Base-by-base conservation (phyloP, 1,284 basidiomycete species). In the Microbotryomycetes sp. region DNA sequence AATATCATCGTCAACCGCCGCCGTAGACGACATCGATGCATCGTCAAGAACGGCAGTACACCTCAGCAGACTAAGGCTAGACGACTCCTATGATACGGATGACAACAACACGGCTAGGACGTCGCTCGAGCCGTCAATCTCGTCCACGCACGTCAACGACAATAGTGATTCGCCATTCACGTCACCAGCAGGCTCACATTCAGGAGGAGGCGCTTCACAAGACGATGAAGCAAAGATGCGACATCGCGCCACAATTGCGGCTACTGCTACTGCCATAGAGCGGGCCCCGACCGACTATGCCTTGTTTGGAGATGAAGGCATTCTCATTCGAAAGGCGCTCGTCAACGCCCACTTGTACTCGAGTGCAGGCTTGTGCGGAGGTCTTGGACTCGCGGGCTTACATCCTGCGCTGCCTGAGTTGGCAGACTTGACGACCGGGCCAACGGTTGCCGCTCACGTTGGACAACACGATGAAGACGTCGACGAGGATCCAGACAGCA, bases 341-440 rank as follows among this genome's bases (percentile, higher is more conserved):
- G 16, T 28, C n/a, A 46, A 50, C 6, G 62, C 62, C 13, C 60
- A 60, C 7, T 58, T 62, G 3, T 67, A 62, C 58, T 65, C 62
- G 1, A 45, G 60, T 15, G 66, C 62, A 1, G 66, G 66, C 3
- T 35, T 67, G 4, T 67, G 55, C 23, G 66, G 60, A 16, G 66
- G 66, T 2, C 47, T 65, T 4, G 65, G 65, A 0, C 31, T 65
- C 3, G 66, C 66, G 13, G 49, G 45, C 5, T 29, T 62, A n/a
- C 62, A 62, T 29, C 60, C 62, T 5, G 41, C 49, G 16, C 51
- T 60, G 4, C 41, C 35, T 41, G 11, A 41, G 18, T 41, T 41
- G 35, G 35, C 18, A 41, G 35, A 41, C 18, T 41, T 11, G 9
- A 41, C 9, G 9, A 11, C 35, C 18, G 35, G 35, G 18, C 35